Evolutionary conservation across 164 flowering plant species (phyloP).

Genomic region (Vitis rotundifolia): DNA sequence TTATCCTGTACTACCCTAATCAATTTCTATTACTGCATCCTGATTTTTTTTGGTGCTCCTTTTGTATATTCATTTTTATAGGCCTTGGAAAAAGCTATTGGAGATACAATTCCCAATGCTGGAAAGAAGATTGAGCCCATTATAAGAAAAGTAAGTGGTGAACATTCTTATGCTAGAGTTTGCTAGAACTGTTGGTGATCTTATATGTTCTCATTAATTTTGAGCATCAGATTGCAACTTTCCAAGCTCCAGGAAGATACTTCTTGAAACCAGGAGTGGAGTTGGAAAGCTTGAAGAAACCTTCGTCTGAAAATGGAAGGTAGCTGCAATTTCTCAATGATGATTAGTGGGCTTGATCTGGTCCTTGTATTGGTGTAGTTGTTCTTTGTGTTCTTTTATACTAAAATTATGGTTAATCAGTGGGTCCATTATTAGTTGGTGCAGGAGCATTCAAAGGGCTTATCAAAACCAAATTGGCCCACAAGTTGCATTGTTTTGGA

Average conservation of each 20-base stretch:
- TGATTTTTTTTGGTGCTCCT: conserved; percentile 11
- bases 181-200: conserved; percentile 5
- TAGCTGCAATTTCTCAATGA: conserved; percentile 24
- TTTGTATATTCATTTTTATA: conserved; percentile 16
- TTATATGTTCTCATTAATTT: conserved; percentile 26
- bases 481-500: no score
- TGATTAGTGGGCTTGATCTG: background rate
- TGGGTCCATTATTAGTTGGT: no score
- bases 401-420: background rate
- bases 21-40: background rate
- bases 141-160: conserved; percentile 59
- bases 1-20: background rate
- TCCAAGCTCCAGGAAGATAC: conserved; percentile 82
- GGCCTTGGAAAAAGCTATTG: conserved; percentile 85
- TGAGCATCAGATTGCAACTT: conserved; percentile 77
- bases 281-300: conserved; percentile 60
- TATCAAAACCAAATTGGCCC: no score
- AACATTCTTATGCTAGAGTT: conserved; percentile 14
- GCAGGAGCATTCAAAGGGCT: no score
- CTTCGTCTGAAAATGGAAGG: conserved; percentile 73
- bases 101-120: conserved; percentile 63
- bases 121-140: conserved; percentile 65
- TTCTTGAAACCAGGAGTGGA: conserved; percentile 66
- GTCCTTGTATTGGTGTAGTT: background rate
- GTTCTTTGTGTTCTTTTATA: background rate